Percentiles rank a stretch among this genome's conserved stretches.
Conservation (phyloP, 768 basidiomycete species). For the Suillus ampliporus region DNA sequence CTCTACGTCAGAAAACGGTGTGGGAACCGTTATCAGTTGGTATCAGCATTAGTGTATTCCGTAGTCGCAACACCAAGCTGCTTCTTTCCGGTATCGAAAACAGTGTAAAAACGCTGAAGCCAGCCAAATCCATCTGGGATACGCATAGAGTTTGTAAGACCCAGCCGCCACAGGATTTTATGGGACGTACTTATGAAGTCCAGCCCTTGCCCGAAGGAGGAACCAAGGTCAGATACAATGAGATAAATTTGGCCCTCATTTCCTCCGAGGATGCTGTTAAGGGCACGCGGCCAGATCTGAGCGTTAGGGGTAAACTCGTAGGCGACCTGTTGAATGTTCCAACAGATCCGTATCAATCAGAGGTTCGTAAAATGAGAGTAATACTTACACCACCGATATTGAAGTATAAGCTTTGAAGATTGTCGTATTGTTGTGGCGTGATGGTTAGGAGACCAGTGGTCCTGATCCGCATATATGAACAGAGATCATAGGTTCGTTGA, state of each 20-base stretch:
- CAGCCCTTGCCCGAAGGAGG: slow-evolving; percentile 57
- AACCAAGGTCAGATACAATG: slow-evolving; percentile 59
- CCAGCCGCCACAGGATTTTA: background rate
- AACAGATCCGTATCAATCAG: slow-evolving; percentile 1
- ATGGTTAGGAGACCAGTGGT: slow-evolving; percentile 28
- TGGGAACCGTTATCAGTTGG: slow-evolving; percentile 34
- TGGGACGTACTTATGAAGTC: slow-evolving; percentile 65
- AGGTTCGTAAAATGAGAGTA: background rate
- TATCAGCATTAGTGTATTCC: slow-evolving; percentile 50
- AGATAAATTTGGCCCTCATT: slow-evolving; percentile 56
- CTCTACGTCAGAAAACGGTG: no score
- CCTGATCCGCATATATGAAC: background rate
- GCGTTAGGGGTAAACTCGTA: slow-evolving; percentile 67
- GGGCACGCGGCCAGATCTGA: slow-evolving; percentile 70
- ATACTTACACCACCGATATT: slow-evolving; percentile 28
- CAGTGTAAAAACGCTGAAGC: slow-evolving; percentile 66
- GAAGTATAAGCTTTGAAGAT: slow-evolving; percentile 27
- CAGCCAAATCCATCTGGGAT: slow-evolving; percentile 57
- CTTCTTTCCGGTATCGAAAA: slow-evolving; percentile 46
- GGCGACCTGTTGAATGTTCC: slow-evolving; percentile 46
- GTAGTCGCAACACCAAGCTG: slow-evolving; percentile 37
- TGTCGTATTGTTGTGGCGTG: slow-evolving; percentile 24
- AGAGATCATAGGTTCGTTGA: background rate
- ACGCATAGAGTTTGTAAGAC: slow-evolving; percentile 5
- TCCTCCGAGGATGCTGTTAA: slow-evolving; percentile 66